Conservation (phyloP, 768 basidiomycete species). For the Pleurotus cornucopiae region DNA sequence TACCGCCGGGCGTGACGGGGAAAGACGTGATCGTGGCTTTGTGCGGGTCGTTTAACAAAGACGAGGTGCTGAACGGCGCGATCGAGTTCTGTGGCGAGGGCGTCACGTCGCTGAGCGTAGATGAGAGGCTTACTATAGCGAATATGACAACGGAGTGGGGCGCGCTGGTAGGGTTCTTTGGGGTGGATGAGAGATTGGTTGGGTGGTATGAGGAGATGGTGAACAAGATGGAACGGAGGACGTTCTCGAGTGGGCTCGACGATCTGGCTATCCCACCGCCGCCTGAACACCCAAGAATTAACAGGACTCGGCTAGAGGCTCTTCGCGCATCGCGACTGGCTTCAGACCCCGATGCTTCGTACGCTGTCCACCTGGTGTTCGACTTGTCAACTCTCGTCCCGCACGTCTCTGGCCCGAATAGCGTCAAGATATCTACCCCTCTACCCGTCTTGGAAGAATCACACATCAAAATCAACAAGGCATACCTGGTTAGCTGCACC, state of each 20-base stretch:
- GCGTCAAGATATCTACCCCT: constrained; percentile 94
- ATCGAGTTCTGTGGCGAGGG: constrained; percentile 96
- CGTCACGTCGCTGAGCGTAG: constrained; percentile 69
- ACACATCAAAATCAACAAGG: constrained; percentile 86
- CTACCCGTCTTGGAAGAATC: constrained; percentile 75
- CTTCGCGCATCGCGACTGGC: constrained; percentile 44
- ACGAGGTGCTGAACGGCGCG: constrained; percentile 95
- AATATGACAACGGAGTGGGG: constrained; percentile 99
- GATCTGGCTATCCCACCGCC: constrained; percentile 58
- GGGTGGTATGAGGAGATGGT: constrained; percentile 82
- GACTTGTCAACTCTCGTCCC: constrained; percentile 93
- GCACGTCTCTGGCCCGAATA: constrained; percentile 96
- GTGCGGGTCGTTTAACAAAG: constrained; percentile 92
- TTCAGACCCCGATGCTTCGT: constrained; percentile 77
- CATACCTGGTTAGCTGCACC: constrained; percentile 97
- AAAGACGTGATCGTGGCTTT: constrained; percentile 98
- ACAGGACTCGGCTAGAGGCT: constrained; percentile 61
- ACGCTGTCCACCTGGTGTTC: constrained; percentile 84
- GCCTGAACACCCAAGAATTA: constrained; percentile 84
- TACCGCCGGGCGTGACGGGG: constrained; percentile 89
- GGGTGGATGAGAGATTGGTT: constrained; percentile 77
- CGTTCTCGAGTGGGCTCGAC: constrained; percentile 54
- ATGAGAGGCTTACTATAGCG: constrained; percentile 94
- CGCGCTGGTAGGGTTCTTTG: constrained; percentile 93
- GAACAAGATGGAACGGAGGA: constrained; percentile 68